phyloP scores from a whole-genome alignment of 805 yeast species.

The Candida andamanensis region DNA sequence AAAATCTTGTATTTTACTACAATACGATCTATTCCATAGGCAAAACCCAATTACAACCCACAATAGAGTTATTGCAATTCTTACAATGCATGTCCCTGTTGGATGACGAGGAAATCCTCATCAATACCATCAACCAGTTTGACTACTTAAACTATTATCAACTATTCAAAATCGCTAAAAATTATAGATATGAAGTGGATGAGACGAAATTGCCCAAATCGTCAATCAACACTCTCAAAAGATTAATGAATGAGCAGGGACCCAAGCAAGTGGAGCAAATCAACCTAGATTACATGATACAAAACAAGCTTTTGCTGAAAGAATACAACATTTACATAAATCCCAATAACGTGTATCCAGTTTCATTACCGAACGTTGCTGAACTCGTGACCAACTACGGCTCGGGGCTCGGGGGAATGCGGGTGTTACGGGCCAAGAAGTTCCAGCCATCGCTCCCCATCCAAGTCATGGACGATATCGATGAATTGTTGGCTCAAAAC shows the following conservation, averaged over 20 bases:
- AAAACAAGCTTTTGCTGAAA: constrained; percentile 33
- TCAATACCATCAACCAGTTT: constrained; percentile 48
- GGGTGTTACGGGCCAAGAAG: constrained; percentile 46
- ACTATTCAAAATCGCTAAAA: constrained; percentile 61
- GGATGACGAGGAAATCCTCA: constrained; percentile 57
- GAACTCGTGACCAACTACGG: constrained; percentile 78
- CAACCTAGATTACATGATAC: constrained; percentile 35
- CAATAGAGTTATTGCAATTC: constrained; percentile 83
- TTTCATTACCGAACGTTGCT: constrained; percentile 64
- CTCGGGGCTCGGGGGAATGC: constrained; percentile 62
- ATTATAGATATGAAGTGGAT: constrained; percentile 78
- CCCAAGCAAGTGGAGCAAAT: constrained; percentile 25
- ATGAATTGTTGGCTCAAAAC: constrained; percentile 43
- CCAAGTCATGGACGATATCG: constrained; percentile 65
- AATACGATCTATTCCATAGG: constrained; percentile 62
- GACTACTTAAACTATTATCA: constrained; percentile 63
- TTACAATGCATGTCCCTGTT: constrained; percentile 77
- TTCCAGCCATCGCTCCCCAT: constrained; percentile 72
- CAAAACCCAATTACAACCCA: constrained; percentile 61
- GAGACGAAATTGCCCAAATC: constrained; percentile 60
- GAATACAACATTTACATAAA: constrained; percentile 47
- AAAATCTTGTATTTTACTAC: constrained; percentile 55
- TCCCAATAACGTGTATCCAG: constrained; percentile 47
- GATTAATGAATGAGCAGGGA: constrained; percentile 33
- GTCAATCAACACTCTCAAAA: constrained; percentile 23